A percentile compares a stretch with the other conserved stretches of the same genome.
phyloP scores from a whole-genome alignment of 768 basidiomycete genomes.

The Fomitopsis serialis region DNA sequence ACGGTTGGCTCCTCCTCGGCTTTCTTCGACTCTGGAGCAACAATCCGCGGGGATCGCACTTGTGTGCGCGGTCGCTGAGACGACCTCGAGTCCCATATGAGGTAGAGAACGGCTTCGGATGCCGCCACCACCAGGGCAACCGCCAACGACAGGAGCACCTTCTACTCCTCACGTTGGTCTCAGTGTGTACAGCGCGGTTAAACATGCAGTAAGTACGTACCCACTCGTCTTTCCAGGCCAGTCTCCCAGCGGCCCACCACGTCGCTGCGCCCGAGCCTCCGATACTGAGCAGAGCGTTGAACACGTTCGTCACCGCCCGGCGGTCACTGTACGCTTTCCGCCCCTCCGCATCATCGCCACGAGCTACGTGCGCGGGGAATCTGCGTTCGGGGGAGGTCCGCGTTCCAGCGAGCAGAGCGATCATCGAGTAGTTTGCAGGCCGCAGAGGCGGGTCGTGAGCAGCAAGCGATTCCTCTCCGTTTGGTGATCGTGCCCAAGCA shows the following conservation, averaged over 20 bases:
- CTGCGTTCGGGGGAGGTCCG: constrained; percentile 73
- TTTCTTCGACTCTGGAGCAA: too few species aligned
- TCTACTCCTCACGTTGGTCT: constrained; percentile 31
- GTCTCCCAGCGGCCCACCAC: constrained; percentile 66
- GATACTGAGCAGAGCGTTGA: constrained; percentile 71
- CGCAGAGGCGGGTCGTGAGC: constrained; percentile 41
- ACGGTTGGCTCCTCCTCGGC: too few species aligned
- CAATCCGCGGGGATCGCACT: too few species aligned
- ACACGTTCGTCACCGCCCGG: constrained; percentile 60
- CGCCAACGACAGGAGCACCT: constrained; percentile 56
- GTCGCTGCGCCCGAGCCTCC: constrained; percentile 59
- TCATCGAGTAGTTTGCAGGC: constrained; percentile 57
- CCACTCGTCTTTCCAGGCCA: constrained; percentile 71
- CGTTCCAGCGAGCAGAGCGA: constrained; percentile 72
- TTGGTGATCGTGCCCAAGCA: constrained; percentile 44
- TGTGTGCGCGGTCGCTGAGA: not conserved
- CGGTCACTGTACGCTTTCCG: constrained; percentile 46
- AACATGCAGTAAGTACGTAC: constrained; percentile 38
- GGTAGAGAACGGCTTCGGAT: constrained; percentile 63
- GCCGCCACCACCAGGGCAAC: constrained; percentile 62
- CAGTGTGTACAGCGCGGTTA: constrained; percentile 3
- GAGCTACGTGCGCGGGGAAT: constrained; percentile 47
- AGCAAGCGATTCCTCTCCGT: constrained; percentile 33
- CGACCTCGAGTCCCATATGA: constrained; percentile 53
- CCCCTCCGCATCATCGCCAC: constrained; percentile 31